phyloP scores from a whole-genome alignment of 305 asterid genomes.

The Ruellia speciosa region DNA sequence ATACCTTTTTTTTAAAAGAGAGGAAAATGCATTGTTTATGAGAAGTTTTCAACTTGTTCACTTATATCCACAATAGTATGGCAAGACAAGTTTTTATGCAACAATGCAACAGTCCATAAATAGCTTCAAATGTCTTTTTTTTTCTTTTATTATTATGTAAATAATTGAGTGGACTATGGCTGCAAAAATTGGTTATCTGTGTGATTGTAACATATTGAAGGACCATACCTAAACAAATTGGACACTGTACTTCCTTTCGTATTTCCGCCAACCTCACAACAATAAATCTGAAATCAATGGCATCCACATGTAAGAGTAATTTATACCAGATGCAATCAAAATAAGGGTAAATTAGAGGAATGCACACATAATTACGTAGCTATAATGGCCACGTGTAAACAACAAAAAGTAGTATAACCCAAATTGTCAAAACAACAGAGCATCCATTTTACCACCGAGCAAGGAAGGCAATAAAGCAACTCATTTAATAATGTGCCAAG shows the following conservation, averaged over 20 bases:
- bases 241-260: slow-evolving; percentile 89
- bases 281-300: slow-evolving; percentile 36
- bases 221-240: slow-evolving; percentile 59
- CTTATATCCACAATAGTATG: slow-evolving; percentile 12
- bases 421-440: slow-evolving; percentile 5
- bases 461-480: slow-evolving; percentile 8
- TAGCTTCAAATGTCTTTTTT: slow-evolving; percentile 16
- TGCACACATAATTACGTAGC: background rate
- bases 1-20: slow-evolving; percentile 8
- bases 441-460: slow-evolving; percentile 4
- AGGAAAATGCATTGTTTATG: slow-evolving; percentile 1
- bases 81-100: slow-evolving; percentile 6
- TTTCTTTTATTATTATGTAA: slow-evolving; percentile 1
- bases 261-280: slow-evolving; percentile 59
- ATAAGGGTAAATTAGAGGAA: background rate
- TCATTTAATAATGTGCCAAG: slow-evolving; percentile 1
- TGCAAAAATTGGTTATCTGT: slow-evolving; percentile 13
- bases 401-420: background rate
- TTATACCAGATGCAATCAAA: slow-evolving; percentile 16
- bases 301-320: slow-evolving; percentile 15
- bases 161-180: background rate
- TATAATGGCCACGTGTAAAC: slow-evolving; percentile 2
- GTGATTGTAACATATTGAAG: slow-evolving; percentile 34
- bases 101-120: slow-evolving; percentile 14
- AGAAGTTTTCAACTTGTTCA: slow-evolving; percentile 8